Conservation (phyloP, 2,329 filamentous ascomycete species). For the Pseudocercospora crystallina region DNA sequence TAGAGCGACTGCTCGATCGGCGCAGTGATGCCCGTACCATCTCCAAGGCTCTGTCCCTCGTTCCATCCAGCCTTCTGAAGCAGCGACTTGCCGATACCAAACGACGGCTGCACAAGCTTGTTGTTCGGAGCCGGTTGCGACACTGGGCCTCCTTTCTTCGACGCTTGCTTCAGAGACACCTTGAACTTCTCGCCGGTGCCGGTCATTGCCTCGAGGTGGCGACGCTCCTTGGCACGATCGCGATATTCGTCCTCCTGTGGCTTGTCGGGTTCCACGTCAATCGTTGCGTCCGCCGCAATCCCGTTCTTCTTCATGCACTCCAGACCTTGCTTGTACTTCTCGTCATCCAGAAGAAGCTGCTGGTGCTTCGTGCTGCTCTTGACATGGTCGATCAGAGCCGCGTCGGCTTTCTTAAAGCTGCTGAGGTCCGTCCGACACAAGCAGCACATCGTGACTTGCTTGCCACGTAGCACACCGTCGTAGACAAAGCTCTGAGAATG, state of each 20-base stretch:
- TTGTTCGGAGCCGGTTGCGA: conserved; percentile 4
- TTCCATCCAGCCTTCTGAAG: conserved; percentile 74
- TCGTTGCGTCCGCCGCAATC: conserved; percentile 18
- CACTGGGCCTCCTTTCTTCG: conserved; percentile 11
- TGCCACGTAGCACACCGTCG: conserved; percentile 10
- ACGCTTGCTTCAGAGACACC: conserved; percentile 27
- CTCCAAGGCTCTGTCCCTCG: conserved; percentile 64
- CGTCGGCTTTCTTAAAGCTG: conserved; percentile 43
- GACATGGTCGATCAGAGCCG: conserved; percentile 49
- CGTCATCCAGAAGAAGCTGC: conserved; percentile 54
- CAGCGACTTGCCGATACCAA: conserved; percentile 40
- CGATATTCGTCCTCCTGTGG: conserved; percentile 47
- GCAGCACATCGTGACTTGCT: conserved; percentile 23
- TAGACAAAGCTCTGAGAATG: conserved; percentile 18
- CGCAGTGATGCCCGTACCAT: conserved; percentile 60
- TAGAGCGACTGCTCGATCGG: conserved; percentile 66
- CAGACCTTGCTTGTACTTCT: conserved; percentile 38
- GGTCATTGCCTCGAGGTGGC: conserved; percentile 59
- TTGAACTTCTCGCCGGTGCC: conserved; percentile 19
- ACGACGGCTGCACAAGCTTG: conserved; percentile 34
- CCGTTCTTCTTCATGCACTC: conserved; percentile 21
- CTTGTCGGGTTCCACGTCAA: conserved; percentile 19
- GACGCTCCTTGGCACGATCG: conserved; percentile 67
- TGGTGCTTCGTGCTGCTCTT: conserved; percentile 58
- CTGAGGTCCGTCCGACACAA: conserved; percentile 26